Conservation (phyloP, 345 rosid genomes). For the Salix brachista region DNA sequence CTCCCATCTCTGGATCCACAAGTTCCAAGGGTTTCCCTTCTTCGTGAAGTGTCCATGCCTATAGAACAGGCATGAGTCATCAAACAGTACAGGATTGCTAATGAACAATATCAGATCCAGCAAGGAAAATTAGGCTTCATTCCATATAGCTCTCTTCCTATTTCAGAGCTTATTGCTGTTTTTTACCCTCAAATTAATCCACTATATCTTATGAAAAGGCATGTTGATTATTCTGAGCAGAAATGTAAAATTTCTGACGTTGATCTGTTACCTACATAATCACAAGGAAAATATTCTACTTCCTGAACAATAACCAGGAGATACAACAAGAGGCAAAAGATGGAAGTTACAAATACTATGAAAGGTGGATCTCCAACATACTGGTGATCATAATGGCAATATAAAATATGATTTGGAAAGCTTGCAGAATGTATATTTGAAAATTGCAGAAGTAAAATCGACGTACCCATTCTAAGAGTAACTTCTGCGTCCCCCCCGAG, state of each 20-base stretch:
- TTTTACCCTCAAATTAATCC: too few relatives aligned
- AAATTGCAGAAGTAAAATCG: background rate
- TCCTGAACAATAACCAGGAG: background rate
- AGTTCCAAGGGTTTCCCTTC: constrained; percentile 47
- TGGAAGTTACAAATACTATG: background rate
- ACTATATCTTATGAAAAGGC: background rate
- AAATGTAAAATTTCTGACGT: background rate
- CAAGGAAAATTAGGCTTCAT: background rate
- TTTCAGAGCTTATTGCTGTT: background rate
- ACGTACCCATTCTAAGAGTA: constrained; percentile 55
- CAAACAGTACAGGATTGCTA: background rate
- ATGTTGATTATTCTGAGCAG: background rate
- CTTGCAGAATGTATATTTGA: background rate
- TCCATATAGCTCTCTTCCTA: background rate
- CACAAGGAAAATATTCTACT: background rate
- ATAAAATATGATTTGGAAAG: background rate
- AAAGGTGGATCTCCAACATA: background rate
- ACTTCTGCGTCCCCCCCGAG: constrained; percentile 43
- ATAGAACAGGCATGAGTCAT: background rate
- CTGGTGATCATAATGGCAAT: background rate
- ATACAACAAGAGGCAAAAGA: background rate
- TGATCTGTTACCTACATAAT: background rate
- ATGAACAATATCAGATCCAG: background rate
- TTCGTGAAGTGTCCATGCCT: constrained; percentile 65
- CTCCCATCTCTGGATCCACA: constrained; percentile 52